Evolutionary conservation across 2,329 filamentous ascomycete genomes (phyloP).

Genomic region (Massarina eburnea): DNA sequence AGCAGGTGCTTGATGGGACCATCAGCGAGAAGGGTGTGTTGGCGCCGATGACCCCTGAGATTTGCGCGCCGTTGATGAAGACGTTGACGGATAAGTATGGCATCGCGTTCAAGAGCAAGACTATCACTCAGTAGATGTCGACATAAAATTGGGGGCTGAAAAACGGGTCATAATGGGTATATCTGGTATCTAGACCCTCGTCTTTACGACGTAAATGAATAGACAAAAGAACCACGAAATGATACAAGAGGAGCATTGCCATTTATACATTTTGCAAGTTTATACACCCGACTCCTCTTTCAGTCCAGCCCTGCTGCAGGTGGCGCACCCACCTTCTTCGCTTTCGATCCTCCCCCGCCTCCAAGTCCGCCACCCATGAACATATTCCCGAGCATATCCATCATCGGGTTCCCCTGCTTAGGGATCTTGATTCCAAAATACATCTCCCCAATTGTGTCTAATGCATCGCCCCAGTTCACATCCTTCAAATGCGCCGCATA

Average conservation of each 20-base stretch:
- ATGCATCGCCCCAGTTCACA: slow-evolving; percentile 72
- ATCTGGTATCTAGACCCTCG: neutral
- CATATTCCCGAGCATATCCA: slow-evolving; percentile 98
- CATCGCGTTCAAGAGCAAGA: slow-evolving; percentile 73
- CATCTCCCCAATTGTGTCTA: slow-evolving; percentile 90
- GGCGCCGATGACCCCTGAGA: slow-evolving; percentile 72
- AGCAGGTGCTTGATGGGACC: slow-evolving; percentile 75
- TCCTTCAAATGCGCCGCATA: slow-evolving; percentile 81
- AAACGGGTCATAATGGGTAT: neutral
- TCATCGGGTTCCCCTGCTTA: slow-evolving; percentile 84
- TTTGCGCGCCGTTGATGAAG: slow-evolving; percentile 73
- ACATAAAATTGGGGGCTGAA: neutral
- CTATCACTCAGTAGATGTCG: slow-evolving; percentile 29
- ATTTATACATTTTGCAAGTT: too few relatives aligned
- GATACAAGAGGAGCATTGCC: too few relatives aligned
- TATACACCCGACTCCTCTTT: slow-evolving; percentile 1
- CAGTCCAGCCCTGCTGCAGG: slow-evolving; percentile 42
- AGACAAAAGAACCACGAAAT: slow-evolving; percentile 21
- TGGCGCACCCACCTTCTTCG: slow-evolving; percentile 50
- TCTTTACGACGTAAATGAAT: slow-evolving; percentile 6
- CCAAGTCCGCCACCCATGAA: slow-evolving; percentile 73
- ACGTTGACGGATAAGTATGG: slow-evolving; percentile 77
- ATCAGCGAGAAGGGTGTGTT: slow-evolving; percentile 73
- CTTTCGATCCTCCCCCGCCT: slow-evolving; percentile 50
- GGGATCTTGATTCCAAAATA: slow-evolving; percentile 93